These are phyloP conservation scores for Aspergillus leporis DNA, from an alignment of 495 filamentous ascomycete genomes.

Conservation along the genomic window DNA sequence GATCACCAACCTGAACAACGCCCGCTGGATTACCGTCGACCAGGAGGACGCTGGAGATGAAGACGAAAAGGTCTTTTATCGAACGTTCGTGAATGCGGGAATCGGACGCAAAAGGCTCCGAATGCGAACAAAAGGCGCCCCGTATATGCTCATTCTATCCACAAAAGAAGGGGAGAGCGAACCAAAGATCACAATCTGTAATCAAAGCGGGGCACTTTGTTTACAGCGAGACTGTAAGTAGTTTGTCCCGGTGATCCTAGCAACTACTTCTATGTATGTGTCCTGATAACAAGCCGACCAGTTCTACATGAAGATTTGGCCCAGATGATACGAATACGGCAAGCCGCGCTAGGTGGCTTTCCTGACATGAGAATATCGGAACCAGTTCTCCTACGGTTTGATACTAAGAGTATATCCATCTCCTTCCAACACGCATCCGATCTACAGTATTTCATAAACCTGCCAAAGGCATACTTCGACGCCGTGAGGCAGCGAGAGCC, in stretches of 20 bases:
- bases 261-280: not conserved
- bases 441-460: slow-evolving; percentile 33
- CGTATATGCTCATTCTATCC: slow-evolving; percentile 44
- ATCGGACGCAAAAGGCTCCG: slow-evolving; percentile 42
- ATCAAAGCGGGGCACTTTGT: slow-evolving; percentile 43
- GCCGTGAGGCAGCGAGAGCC: slow-evolving; percentile 39
- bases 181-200: slow-evolving; percentile 43
- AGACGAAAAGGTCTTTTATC: slow-evolving; percentile 40
- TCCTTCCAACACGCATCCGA: slow-evolving; percentile 37
- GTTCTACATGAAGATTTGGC: slow-evolving; percentile 25
- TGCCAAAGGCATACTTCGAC: slow-evolving; percentile 40
- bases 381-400: slow-evolving; percentile 35
- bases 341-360: slow-evolving; percentile 18
- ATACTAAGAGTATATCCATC: slow-evolving; percentile 29
- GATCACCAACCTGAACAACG: slow-evolving; percentile 28
- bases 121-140: slow-evolving; percentile 39
- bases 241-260: not conserved
- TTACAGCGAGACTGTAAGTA: slow-evolving; percentile 40
- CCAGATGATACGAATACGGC: slow-evolving; percentile 21
- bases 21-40: slow-evolving; percentile 39
- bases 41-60: slow-evolving; percentile 41
- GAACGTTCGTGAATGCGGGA: slow-evolving; percentile 44
- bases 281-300: slow-evolving; percentile 5
- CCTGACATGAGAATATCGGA: slow-evolving; percentile 27
- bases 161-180: slow-evolving; percentile 42